Conservation (phyloP, 805 yeast genomes). For the Zygotorulaspora sp. region DNA sequence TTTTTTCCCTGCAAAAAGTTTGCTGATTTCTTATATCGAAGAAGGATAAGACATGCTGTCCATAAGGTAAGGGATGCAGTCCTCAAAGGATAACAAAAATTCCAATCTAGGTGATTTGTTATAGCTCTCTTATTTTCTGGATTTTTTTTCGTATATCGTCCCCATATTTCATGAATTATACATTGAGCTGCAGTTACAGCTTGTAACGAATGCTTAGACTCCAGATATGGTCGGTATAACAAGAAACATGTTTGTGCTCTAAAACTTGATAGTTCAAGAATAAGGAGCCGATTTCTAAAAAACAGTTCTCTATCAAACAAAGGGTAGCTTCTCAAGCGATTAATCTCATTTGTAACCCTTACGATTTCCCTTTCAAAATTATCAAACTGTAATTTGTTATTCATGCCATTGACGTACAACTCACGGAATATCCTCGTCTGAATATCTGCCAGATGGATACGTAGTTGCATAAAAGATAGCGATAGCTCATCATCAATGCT, state of each 20-base stretch:
- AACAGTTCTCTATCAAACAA: conserved; percentile 2
- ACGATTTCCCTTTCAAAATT: neutral
- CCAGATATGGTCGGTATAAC: conserved; percentile 6
- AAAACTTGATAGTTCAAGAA: conserved; percentile 7
- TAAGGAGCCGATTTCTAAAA: conserved; percentile 2
- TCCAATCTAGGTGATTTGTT: conserved; percentile 7
- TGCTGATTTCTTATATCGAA: conserved; percentile 2
- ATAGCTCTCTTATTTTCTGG: conserved; percentile 4
- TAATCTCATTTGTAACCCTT: neutral
- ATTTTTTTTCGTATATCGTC: conserved; percentile 4
- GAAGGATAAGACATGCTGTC: conserved; percentile 4
- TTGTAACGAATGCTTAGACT: conserved; percentile 1
- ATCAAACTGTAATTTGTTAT: neutral
- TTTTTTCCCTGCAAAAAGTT: neutral
- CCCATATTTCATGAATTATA: conserved; percentile 7
- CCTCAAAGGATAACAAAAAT: conserved; percentile 7
- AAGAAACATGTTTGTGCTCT: conserved; percentile 5
- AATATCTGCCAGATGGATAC: conserved; percentile 4
- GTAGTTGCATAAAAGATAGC: conserved; percentile 5
- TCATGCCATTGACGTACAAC: neutral
- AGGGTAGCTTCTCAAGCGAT: neutral
- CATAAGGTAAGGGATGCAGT: conserved; percentile 8
- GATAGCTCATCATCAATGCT: neutral
- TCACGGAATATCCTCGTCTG: conserved; percentile 3
- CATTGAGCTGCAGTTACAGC: conserved; percentile 5